These are phyloP conservation scores for Cadophora sp. DNA, from an alignment of 2,329 filamentous ascomycete species.

Conservation along the genomic window DNA sequence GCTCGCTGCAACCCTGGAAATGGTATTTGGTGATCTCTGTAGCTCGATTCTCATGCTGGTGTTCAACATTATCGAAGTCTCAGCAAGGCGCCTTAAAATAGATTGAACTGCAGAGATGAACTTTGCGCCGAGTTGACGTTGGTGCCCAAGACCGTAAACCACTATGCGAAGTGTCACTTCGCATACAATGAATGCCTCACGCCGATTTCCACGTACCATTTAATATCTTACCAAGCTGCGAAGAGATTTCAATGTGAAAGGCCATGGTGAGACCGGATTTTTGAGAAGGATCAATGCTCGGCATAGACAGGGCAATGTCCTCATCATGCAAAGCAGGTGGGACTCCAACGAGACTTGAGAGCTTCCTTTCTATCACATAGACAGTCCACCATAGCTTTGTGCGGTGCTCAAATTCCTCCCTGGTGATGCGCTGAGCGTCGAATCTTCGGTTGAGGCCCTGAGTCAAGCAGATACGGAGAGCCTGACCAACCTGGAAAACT, in stretches of 20 bases:
- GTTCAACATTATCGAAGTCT: constrained; percentile 16
- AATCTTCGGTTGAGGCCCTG: constrained; percentile 17
- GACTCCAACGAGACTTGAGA: constrained; percentile 14
- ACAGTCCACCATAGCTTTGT: constrained; percentile 16
- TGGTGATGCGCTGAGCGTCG: constrained; percentile 7
- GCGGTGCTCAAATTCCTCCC: constrained; percentile 10
- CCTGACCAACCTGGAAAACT: constrained; percentile 8
- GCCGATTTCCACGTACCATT: neutral
- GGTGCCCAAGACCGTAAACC: constrained; percentile 14
- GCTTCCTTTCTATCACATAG: constrained; percentile 13
- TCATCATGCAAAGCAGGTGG: constrained; percentile 14
- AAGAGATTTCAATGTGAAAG: constrained; percentile 11
- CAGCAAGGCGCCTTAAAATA: constrained; percentile 8
- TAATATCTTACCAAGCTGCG: constrained; percentile 12
- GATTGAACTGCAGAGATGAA: constrained; percentile 16
- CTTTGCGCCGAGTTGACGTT: constrained; percentile 12
- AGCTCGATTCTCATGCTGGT: constrained; percentile 13
- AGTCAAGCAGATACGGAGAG: constrained; percentile 7
- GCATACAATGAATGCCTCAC: too few relatives aligned
- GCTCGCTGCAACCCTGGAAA: constrained; percentile 14
- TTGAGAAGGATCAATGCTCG: constrained; percentile 6
- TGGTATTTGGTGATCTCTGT: neutral
- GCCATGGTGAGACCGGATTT: constrained; percentile 4
- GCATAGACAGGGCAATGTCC: constrained; percentile 16
- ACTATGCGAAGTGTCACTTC: neutral